These are phyloP conservation scores for Coniochaeta pulveracea DNA, from an alignment of 2,329 filamentous ascomycete species.

Conservation along the genomic window DNA sequence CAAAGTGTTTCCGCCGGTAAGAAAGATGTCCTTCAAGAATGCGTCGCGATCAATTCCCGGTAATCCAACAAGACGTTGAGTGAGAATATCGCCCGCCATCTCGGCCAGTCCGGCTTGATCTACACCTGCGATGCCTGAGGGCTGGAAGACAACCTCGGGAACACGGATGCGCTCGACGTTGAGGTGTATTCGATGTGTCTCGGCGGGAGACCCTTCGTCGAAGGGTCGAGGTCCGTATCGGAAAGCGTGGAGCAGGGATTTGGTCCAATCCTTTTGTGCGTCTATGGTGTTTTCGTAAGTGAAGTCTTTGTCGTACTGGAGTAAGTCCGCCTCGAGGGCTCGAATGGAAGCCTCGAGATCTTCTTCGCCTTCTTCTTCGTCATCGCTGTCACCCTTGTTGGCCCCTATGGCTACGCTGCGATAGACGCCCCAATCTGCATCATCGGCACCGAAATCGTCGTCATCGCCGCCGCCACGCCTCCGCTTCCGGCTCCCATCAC, in stretches of 20 bases:
- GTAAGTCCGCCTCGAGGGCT: conserved; percentile 69
- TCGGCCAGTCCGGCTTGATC: conserved; percentile 92
- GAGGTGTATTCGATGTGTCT: conserved; percentile 82
- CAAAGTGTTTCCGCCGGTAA: conserved; percentile 86
- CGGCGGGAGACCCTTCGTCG: conserved; percentile 63
- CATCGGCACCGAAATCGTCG: conserved; percentile 92
- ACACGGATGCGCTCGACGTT: conserved; percentile 95
- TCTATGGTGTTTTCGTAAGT: conserved; percentile 87
- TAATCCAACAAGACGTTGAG: conserved; percentile 58
- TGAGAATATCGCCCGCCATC: conserved; percentile 82
- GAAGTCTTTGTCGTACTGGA: conserved; percentile 79
- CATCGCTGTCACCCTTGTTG: conserved; percentile 59
- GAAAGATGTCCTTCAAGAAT: conserved; percentile 76
- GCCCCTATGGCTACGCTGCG: conserved; percentile 80
- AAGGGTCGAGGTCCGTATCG: conserved; percentile 79
- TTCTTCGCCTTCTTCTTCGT: conserved; percentile 88
- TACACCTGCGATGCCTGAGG: conserved; percentile 70
- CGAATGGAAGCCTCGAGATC: conserved; percentile 67
- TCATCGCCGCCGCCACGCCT: conserved; percentile 73
- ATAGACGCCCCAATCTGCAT: conserved; percentile 97
- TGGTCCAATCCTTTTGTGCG: conserved; percentile 91
- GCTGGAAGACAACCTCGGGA: conserved; percentile 87
- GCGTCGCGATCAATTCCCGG: conserved; percentile 43
- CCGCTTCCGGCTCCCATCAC: conserved; percentile 52
- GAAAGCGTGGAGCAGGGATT: conserved; percentile 82